These are phyloP conservation scores for Euphorbia celastroides DNA, from an alignment of 441 rosid genomes.

Conservation along the genomic window DNA sequence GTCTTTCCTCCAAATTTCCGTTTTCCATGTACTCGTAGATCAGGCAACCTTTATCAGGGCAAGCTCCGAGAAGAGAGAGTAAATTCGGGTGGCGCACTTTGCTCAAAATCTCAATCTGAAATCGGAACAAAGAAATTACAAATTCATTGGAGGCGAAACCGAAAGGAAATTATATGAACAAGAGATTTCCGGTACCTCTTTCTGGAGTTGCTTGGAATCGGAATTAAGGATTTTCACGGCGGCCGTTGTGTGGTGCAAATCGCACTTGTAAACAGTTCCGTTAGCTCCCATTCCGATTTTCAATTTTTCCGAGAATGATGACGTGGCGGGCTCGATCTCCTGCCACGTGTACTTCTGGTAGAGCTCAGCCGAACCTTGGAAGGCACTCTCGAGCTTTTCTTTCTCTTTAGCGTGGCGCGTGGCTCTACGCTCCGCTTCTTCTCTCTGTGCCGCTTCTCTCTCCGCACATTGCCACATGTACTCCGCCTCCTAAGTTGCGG, in stretches of 20 bases:
- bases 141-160: not conserved
- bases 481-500: constrained; percentile 56
- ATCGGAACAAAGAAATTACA: constrained; percentile 4
- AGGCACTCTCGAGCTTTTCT: constrained; percentile 59
- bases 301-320: constrained; percentile 64
- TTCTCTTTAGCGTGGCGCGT: constrained; percentile 54
- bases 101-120: constrained; percentile 80
- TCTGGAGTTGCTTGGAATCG: constrained; percentile 59
- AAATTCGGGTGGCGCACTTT: constrained; percentile 81
- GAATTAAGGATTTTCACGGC: constrained; percentile 76
- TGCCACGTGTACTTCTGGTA: constrained; percentile 73
- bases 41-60: constrained; percentile 65
- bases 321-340: constrained; percentile 69
- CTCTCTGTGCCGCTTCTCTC: constrained; percentile 59
- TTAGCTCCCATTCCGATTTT: constrained; percentile 84
- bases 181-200: constrained; percentile 92
- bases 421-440: constrained; percentile 59
- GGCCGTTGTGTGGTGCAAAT: constrained; percentile 58
- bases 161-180: too few relatives aligned
- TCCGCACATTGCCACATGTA: constrained; percentile 37
- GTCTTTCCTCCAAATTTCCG: constrained; percentile 75
- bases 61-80: constrained; percentile 90
- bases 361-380: constrained; percentile 37
- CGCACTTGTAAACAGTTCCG: constrained; percentile 80
- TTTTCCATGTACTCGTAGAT: constrained; percentile 88